These are phyloP conservation scores for Podospora bellae-mahoneyi DNA, from an alignment of 495 filamentous ascomycete species.

Conservation along the genomic window DNA sequence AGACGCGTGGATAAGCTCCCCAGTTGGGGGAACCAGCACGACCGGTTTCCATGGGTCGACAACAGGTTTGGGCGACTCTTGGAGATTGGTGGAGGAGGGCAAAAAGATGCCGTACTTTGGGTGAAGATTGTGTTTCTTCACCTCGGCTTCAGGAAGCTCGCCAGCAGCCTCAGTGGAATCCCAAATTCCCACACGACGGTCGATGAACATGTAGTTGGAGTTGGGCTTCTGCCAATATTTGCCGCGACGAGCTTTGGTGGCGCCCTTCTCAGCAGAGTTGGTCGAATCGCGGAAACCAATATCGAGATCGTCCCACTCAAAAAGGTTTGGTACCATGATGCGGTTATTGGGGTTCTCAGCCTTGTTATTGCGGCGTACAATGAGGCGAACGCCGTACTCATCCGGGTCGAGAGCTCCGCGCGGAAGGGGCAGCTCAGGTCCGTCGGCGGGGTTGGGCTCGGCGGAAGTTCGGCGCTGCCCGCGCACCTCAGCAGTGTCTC, in stretches of 20 bases:
- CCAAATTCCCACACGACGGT: conserved; percentile 41
- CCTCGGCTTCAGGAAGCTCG: conserved; percentile 40
- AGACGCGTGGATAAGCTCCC: conserved; percentile 38
- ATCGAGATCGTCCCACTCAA: conserved; percentile 40
- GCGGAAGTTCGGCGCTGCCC: conserved; percentile 20
- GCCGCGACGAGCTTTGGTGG: conserved; percentile 39
- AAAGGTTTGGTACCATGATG: conserved; percentile 40
- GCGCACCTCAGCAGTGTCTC: conserved; percentile 19
- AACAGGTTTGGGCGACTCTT: conserved; percentile 31
- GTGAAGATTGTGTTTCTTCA: conserved; percentile 44
- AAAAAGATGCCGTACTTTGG: conserved; percentile 43
- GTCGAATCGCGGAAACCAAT: conserved; percentile 52
- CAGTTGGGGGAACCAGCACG: conserved; percentile 35
- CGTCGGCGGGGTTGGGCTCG: conserved; percentile 20
- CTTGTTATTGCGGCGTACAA: conserved; percentile 30
- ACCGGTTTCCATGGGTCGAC: conserved; percentile 38
- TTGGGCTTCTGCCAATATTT: conserved; percentile 41
- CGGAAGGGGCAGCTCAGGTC: conserved; percentile 37
- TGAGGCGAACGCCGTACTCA: conserved; percentile 39
- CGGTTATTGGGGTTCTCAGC: conserved; percentile 41
- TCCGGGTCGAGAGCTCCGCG: conserved; percentile 39
- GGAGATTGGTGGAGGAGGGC: conserved; percentile 37
- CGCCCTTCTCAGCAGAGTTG: conserved; percentile 41
- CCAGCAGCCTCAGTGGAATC: conserved; percentile 40
- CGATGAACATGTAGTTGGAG: conserved; percentile 41